These are phyloP conservation scores for Immersiporthe knoxdaviesiana DNA, from an alignment of 2,329 filamentous ascomycete species.

Conservation along the genomic window DNA sequence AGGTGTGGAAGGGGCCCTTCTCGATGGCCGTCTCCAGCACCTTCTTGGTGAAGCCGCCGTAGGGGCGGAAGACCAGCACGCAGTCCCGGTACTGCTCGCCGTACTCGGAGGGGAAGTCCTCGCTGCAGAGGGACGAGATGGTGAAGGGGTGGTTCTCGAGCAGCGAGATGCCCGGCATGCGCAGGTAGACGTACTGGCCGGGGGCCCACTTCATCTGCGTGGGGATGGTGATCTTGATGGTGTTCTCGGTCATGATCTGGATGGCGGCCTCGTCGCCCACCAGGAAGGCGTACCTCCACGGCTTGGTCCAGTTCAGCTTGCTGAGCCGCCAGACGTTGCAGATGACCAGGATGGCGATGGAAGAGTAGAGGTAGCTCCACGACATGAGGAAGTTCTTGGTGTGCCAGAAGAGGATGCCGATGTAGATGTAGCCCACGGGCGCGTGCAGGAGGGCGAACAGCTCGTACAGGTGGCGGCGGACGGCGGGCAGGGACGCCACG, in stretches of 20 bases:
- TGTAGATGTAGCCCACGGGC: constrained; percentile 77
- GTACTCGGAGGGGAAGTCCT: constrained; percentile 91
- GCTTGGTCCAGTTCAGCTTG: constrained; percentile 88
- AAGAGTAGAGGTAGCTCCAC: constrained; percentile 86
- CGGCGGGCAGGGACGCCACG: constrained; percentile 77
- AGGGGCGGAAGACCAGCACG: constrained; percentile 88
- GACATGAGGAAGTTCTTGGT: constrained; percentile 89
- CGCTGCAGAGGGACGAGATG: constrained; percentile 87
- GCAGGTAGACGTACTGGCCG: constrained; percentile 91
- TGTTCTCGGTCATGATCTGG: constrained; percentile 86
- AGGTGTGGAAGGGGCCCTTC: constrained; percentile 88
- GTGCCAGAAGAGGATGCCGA: constrained; percentile 93
- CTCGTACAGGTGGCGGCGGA: constrained; percentile 81
- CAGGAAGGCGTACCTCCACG: constrained; percentile 77
- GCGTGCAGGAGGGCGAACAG: constrained; percentile 82
- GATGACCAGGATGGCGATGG: constrained; percentile 74
- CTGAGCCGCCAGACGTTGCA: constrained; percentile 77
- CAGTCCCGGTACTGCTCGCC: constrained; percentile 87
- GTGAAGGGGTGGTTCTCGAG: constrained; percentile 97
- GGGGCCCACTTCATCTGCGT: constrained; percentile 92
- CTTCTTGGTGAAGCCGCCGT: constrained; percentile 84
- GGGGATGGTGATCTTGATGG: constrained; percentile 93
- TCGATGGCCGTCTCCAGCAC: constrained; percentile 82
- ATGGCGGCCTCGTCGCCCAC: constrained; percentile 91
- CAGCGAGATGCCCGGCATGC: constrained; percentile 89